A percentile compares a stretch with the other conserved stretches of the same genome.
phyloP scores from a whole-genome alignment of 495 filamentous ascomycete genomes.

The Trichocladium antarcticum region DNA sequence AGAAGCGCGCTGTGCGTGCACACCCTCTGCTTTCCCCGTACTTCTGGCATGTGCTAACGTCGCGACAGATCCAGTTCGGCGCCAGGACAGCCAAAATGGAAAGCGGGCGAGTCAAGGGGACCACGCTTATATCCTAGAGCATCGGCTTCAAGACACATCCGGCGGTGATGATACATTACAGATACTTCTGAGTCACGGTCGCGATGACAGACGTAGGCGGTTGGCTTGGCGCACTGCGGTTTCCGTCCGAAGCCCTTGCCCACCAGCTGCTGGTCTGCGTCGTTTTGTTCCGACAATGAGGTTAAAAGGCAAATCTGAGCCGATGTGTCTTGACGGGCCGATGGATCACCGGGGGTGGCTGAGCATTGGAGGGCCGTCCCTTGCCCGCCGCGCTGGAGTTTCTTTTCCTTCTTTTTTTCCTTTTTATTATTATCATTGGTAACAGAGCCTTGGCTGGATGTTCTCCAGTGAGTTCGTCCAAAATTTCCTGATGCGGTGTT shows the following conservation, averaged over 20 bases:
- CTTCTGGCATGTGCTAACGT: constrained; percentile 9
- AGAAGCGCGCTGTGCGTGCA: constrained; percentile 66
- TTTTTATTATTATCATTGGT: no score
- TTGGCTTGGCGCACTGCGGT: constrained; percentile 18
- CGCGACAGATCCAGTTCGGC: constrained; percentile 62
- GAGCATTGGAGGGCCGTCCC: not conserved
- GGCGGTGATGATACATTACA: constrained; percentile 47
- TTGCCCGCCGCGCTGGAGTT: not conserved
- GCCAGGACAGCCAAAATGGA: constrained; percentile 81
- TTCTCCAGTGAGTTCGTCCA: not conserved
- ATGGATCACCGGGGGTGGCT: not conserved
- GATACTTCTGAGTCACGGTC: constrained; percentile 48
- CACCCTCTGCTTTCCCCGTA: not conserved
- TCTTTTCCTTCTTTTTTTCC: no score
- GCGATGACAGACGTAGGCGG: constrained; percentile 13
- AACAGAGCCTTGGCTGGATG: not conserved
- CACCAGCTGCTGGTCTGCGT: constrained; percentile 8
- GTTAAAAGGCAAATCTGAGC: constrained; percentile 43
- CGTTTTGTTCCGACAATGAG: constrained; percentile 27
- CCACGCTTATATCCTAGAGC: constrained; percentile 36
- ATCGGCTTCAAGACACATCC: not conserved
- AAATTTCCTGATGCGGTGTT: not conserved
- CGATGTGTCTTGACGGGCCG: not conserved
- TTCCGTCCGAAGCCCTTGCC: constrained; percentile 21
- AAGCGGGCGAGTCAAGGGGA: constrained; percentile 59